Percentiles rank a stretch among this genome's conserved stretches.
phyloP scores from a whole-genome alignment of 345 rosid species.

The Boechera stricta region DNA sequence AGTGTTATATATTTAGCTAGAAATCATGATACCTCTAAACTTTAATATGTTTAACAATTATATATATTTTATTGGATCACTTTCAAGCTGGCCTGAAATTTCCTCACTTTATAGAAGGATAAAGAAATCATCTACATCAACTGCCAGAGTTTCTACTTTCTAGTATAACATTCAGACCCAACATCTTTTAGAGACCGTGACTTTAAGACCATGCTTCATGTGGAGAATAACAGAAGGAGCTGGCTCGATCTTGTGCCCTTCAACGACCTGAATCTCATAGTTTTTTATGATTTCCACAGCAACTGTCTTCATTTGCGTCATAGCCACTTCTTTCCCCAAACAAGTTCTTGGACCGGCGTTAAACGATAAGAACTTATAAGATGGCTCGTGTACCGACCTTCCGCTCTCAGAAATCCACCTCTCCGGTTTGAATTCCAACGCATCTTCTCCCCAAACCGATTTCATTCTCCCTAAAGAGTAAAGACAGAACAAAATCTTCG shows the following conservation, averaged over 20 bases:
- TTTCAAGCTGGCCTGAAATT: constrained; percentile 5
- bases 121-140: constrained; percentile 26
- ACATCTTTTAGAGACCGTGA: constrained; percentile 45
- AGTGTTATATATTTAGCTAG: no score
- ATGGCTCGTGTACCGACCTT: constrained; percentile 47
- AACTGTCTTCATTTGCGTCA: constrained; percentile 62
- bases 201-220: constrained; percentile 57
- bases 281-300: constrained; percentile 48
- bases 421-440: constrained; percentile 51
- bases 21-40: no score
- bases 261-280: constrained; percentile 50
- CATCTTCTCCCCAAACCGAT: constrained; percentile 56
- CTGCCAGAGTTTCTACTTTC: constrained; percentile 7
- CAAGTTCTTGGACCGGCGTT: constrained; percentile 74
- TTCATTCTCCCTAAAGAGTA: constrained; percentile 54
- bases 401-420: constrained; percentile 53
- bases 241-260: constrained; percentile 49
- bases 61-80: constrained; percentile 18
- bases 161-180: constrained; percentile 12
- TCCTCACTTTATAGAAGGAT: neutral
- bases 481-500: constrained; percentile 41
- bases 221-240: constrained; percentile 51
- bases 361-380: constrained; percentile 64
- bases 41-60: neutral
- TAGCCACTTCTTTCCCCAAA: constrained; percentile 63